These are phyloP conservation scores for Nyssa sinensis DNA, from an alignment of 148 eudicot species.

Conservation along the genomic window DNA sequence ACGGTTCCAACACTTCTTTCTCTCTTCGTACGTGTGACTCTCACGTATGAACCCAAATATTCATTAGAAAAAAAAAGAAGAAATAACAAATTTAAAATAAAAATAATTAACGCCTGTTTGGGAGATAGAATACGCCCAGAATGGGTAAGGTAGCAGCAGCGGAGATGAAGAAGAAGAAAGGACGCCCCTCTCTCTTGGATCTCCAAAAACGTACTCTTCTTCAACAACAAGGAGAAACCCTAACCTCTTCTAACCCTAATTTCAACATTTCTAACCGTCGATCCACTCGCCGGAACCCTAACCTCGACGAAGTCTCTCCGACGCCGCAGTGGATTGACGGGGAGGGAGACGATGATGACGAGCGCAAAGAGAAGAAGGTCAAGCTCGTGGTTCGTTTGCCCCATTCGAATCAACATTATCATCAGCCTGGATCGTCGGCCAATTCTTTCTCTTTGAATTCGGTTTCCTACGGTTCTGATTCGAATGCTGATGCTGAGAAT, in stretches of 20 bases:
- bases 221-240: conserved; percentile 25
- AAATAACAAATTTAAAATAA: neutral
- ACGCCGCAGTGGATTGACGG: conserved; percentile 13
- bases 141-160: conserved; percentile 27
- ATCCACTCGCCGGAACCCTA: conserved; percentile 55
- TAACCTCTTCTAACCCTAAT: conserved; percentile 20
- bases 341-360: conserved; percentile 52
- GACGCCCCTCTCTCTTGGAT: conserved; percentile 59
- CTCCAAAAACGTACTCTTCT: conserved; percentile 40
- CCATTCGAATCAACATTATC: conserved; percentile 15
- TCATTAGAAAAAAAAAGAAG: neutral
- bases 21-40: conserved; percentile 5
- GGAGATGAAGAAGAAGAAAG: conserved; percentile 53
- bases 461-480: conserved; percentile 24
- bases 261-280: conserved; percentile 22
- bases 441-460: conserved; percentile 23
- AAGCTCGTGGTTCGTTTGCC: conserved; percentile 62
- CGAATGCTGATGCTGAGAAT: conserved; percentile 22
- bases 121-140: neutral
- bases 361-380: conserved; percentile 64
- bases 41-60: conserved; percentile 8
- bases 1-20: neutral
- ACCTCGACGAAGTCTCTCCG: conserved; percentile 19
- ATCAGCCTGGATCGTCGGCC: conserved; percentile 6
- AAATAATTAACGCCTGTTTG: conserved; percentile 24